Percentiles rank a stretch among this genome's conserved stretches.
These are phyloP conservation scores for Fagopyrum homotropicum DNA, from an alignment of 148 eudicot species.

Conservation along the genomic window DNA sequence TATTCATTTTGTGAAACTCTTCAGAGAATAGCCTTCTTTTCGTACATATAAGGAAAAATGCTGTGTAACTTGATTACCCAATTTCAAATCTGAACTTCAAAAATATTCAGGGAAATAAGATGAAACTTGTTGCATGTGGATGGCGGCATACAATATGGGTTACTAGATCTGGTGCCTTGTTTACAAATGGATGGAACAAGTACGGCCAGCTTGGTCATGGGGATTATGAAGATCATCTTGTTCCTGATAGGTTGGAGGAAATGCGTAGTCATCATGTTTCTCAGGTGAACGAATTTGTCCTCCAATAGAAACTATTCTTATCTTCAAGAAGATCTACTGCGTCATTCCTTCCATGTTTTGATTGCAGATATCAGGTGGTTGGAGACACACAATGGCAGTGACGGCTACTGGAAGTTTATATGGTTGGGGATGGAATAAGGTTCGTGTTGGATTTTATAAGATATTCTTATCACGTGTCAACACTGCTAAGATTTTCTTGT, in stretches of 20 bases:
- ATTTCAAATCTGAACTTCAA: too few relatives aligned
- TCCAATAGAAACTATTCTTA: too few relatives aligned
- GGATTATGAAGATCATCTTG: constrained; percentile 80
- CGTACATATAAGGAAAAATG: too few relatives aligned
- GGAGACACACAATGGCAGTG: constrained; percentile 98
- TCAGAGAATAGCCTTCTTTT: too few relatives aligned
- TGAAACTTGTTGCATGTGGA: constrained; percentile 90
- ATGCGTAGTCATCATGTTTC: constrained; percentile 47
- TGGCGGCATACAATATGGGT: constrained; percentile 97
- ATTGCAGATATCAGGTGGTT: constrained; percentile 89
- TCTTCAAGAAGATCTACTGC: too few relatives aligned
- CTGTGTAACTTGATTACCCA: too few relatives aligned
- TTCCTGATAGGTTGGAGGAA: constrained; percentile 73
- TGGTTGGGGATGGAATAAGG: constrained; percentile 99
- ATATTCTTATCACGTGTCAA: neutral
- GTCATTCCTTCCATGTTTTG: neutral
- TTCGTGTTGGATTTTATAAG: constrained; percentile 9
- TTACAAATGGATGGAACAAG: constrained; percentile 95
- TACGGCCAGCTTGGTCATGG: constrained; percentile 99
- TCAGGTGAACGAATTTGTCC: constrained; percentile 40
- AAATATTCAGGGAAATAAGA: constrained; percentile 55
- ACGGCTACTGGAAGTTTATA: constrained; percentile 77
- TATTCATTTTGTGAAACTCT: too few relatives aligned
- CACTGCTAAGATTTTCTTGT: neutral
- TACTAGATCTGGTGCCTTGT: constrained; percentile 62